Base-by-base conservation (phyloP, 257 asterid genomes). In the Lavandula angustifolia region DNA sequence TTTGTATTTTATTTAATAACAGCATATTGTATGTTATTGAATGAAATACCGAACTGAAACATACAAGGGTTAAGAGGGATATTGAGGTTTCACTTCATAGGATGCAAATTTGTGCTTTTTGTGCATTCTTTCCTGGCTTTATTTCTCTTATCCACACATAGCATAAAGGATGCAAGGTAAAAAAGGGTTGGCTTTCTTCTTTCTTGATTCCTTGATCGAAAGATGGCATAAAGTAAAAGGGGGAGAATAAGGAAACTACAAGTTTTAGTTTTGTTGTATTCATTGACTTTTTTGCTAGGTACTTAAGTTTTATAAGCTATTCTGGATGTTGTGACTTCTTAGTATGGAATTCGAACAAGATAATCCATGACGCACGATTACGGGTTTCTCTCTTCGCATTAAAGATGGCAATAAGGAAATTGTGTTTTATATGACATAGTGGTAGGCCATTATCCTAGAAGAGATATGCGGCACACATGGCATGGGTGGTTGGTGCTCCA, bases 401-500 rank as follows among this genome's bases (percentile, higher is more conserved):
- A 22, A 22, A 22, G 27, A 22, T 22, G 64, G 52, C 52, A 17
- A 42, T 4, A 13, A 50, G 8, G 6, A 17, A 16, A 10, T 29
- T 9, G 16, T 37, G 2, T 12, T 35, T 50, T 14, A 7, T 40
- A 17, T 63, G 67, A 40, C 62, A 64, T 76, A 59, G 73, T 73
- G 78, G 73, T 32, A 53, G 73, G 65, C 8, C 75, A 63, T 54
- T 76, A 41, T 56, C 8, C 17, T 40, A 53, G 34, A 33, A 13
- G 71, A 49, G 78, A 70, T 58, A 29, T 57, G 75, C 41, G 54
- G 69, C 72, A 77, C 78, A 73, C 78, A 69, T 68, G 54, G 57
- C 14, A 48, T 71, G 66, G 56, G 65, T 52, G 7, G 57, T 59
- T 56, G 68, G 64, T 71, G 71, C 60, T 44, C 27, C 46, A 71